A percentile compares a stretch with the other conserved stretches of the same genome.
phyloP scores from a whole-genome alignment of 2,329 filamentous ascomycete species.

The Plectosphaerella plurivora region DNA sequence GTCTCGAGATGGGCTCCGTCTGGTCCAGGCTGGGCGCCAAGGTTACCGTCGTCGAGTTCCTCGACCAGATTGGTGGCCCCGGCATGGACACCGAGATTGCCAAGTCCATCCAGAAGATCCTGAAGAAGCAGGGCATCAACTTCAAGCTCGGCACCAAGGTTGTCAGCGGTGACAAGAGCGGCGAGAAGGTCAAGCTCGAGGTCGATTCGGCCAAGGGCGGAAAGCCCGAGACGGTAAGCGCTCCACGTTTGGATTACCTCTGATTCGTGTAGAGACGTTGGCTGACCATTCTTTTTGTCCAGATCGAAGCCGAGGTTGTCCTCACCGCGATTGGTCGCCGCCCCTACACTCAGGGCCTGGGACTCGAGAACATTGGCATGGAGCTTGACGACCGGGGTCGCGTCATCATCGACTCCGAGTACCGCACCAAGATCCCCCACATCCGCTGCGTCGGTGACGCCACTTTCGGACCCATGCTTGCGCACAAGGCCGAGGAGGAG shows the following conservation, averaged over 20 bases:
- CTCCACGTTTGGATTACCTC: background rate
- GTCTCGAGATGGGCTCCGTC: conserved; percentile 96
- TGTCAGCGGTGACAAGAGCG: conserved; percentile 72
- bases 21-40: conserved; percentile 93
- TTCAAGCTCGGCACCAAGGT: conserved; percentile 99
- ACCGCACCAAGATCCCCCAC: conserved; percentile 95
- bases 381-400: conserved; percentile 91
- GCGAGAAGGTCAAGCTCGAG: conserved; percentile 73
- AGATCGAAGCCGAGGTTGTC: conserved; percentile 92
- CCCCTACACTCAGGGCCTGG: conserved; percentile 88
- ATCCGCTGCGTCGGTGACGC: conserved; percentile 95
- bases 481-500: conserved; percentile 99
- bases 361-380: conserved; percentile 88
- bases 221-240: conserved; percentile 80
- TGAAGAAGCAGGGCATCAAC: conserved; percentile 94
- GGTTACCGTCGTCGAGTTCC: conserved; percentile 96
- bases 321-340: conserved; percentile 94
- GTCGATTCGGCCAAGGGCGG: conserved; percentile 94
- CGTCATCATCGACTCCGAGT: conserved; percentile 96
- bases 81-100: conserved; percentile 95
- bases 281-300: conserved; percentile 9
- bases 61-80: conserved; percentile 92
- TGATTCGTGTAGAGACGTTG: background rate
- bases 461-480: conserved; percentile 98
- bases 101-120: conserved; percentile 86